A percentile compares a stretch with the other conserved stretches of the same genome.
These are phyloP conservation scores for Escovopsis sp. DNA, from an alignment of 2,329 filamentous ascomycete species.

Conservation along the genomic window DNA sequence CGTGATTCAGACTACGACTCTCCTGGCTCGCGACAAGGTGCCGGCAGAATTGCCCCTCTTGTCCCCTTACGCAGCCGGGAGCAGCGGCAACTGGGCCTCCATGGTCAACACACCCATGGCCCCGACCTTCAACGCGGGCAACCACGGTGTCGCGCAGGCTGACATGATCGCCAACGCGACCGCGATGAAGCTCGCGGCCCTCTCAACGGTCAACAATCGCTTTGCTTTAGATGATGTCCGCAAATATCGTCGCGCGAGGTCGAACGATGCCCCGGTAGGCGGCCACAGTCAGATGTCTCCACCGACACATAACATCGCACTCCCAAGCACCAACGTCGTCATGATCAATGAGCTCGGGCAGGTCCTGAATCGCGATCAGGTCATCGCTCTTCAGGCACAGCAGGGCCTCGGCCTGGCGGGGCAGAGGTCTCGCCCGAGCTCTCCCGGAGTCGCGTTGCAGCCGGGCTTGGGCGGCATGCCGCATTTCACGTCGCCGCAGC, in stretches of 20 bases:
- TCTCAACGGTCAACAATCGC: slow-evolving; percentile 96
- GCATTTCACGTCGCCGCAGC: slow-evolving; percentile 74
- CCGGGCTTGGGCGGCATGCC: slow-evolving; percentile 44
- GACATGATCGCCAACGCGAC: slow-evolving; percentile 99
- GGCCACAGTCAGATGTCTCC: slow-evolving; percentile 50
- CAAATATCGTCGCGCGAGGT: slow-evolving; percentile 84
- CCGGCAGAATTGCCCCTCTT: slow-evolving; percentile 62
- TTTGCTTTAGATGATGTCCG: slow-evolving; percentile 93
- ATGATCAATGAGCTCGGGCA: slow-evolving; percentile 94
- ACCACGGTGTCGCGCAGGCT: slow-evolving; percentile 51
- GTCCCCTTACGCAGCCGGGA: slow-evolving; percentile 58
- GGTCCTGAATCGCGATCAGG: slow-evolving; percentile 68
- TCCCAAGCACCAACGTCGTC: slow-evolving; percentile 63
- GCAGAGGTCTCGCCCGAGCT: slow-evolving; percentile 73
- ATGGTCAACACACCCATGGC: slow-evolving; percentile 98
- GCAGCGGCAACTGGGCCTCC: slow-evolving; percentile 91
- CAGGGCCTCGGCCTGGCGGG: slow-evolving; percentile 44
- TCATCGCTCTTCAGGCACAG: slow-evolving; percentile 65
- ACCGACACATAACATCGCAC: slow-evolving; percentile 43
- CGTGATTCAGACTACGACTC: slow-evolving; percentile 70
- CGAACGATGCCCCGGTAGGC: slow-evolving; percentile 60
- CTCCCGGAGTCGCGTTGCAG: slow-evolving; percentile 75
- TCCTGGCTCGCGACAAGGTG: slow-evolving; percentile 54
- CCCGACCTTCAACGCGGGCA: slow-evolving; percentile 53
- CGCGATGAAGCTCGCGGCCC: slow-evolving; percentile 92